phyloP scores from a whole-genome alignment of 129 eudicot genomes.

The Flaveria robusta region DNA sequence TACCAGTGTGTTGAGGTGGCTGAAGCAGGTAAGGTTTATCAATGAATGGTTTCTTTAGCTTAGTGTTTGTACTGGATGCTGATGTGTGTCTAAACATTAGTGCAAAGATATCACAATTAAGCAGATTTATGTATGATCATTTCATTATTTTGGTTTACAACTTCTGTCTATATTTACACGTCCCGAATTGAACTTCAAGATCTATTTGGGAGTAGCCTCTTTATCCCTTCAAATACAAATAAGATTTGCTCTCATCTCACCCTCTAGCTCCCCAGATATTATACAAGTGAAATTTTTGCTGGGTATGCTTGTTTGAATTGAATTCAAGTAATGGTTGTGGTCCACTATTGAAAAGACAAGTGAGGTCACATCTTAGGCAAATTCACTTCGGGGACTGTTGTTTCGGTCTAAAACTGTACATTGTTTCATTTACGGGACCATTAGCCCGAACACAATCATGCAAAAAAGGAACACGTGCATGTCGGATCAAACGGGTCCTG shows the following conservation, averaged over 20 bases:
- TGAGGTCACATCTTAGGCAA: not conserved
- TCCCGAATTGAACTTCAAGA: too few relatives aligned
- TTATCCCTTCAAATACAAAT: too few relatives aligned
- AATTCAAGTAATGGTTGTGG: conserved; percentile 20
- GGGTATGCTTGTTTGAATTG: too few relatives aligned
- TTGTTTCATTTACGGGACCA: not conserved
- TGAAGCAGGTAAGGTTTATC: conserved; percentile 25
- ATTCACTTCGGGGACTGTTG: not conserved
- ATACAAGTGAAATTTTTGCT: too few relatives aligned
- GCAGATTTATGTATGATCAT: conserved; percentile 12
- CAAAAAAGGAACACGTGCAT: not conserved
- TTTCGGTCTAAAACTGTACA: not conserved
- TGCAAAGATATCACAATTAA: conserved; percentile 12
- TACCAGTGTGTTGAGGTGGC: conserved; percentile 20
- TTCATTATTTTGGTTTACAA: conserved; percentile 9
- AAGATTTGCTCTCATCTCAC: too few relatives aligned
- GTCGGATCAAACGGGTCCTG: not conserved
- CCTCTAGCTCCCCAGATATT: too few relatives aligned
- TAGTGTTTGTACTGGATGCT: conserved; percentile 24
- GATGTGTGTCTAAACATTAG: conserved; percentile 27
- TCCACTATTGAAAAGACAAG: not conserved
- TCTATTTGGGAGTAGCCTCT: too few relatives aligned
- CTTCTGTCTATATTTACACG: too few relatives aligned
- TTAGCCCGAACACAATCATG: not conserved
- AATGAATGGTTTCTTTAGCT: conserved; percentile 15